Percentiles rank a stretch among this genome's conserved stretches.
These are phyloP conservation scores for Boletus insuetus DNA, from an alignment of 768 basidiomycete species.

Conservation along the genomic window DNA sequence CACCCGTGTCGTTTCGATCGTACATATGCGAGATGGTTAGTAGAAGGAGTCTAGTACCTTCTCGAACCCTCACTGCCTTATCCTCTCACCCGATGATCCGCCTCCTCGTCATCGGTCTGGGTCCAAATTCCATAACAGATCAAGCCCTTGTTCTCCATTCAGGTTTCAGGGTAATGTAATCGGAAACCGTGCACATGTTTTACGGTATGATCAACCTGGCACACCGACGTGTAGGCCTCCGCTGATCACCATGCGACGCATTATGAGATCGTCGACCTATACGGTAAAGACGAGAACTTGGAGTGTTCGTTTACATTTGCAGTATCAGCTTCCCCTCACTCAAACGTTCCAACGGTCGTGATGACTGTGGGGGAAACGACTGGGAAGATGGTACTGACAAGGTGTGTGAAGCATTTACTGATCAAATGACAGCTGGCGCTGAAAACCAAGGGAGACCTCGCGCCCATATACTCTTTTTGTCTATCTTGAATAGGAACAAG, in stretches of 20 bases:
- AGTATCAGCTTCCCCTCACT: not conserved
- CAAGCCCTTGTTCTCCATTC: not conserved
- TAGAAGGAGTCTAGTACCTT: not conserved
- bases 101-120: not conserved
- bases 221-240: not conserved
- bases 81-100: not conserved
- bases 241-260: not conserved
- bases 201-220: not conserved
- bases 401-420: constrained; percentile 4
- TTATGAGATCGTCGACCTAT: not conserved
- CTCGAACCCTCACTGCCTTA: too few species aligned
- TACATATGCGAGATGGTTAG: not conserved
- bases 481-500: not conserved
- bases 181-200: not conserved
- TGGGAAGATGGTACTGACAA: not conserved
- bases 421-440: not conserved
- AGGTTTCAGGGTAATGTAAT: not conserved
- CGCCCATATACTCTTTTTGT: not conserved
- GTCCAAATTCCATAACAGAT: not conserved
- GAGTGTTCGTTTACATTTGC: not conserved
- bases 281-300: not conserved
- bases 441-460: not conserved
- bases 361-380: not conserved
- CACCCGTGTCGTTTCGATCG: too few species aligned
- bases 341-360: not conserved